These are phyloP conservation scores for Lipomyces sp. DNA, from an alignment of 805 yeast species.

Conservation along the genomic window DNA sequence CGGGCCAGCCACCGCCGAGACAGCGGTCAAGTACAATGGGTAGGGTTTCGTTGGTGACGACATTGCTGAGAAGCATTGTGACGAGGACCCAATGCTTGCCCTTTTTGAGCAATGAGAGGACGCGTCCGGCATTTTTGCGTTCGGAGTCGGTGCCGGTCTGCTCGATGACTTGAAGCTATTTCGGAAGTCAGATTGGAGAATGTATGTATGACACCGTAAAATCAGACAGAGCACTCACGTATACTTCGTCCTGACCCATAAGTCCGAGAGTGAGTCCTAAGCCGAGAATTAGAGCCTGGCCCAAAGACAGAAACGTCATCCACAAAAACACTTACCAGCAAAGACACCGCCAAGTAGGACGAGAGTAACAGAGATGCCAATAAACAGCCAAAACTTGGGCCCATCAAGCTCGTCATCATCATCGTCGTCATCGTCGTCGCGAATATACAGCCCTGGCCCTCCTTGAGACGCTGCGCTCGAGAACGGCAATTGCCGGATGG, in stretches of 20 bases:
- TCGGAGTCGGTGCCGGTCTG: conserved; percentile 72
- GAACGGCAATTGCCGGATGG: neutral
- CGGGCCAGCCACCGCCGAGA: conserved; percentile 97
- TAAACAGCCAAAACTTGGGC: conserved; percentile 34
- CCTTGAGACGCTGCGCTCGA: neutral
- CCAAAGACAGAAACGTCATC: neutral
- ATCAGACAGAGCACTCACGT: conserved; percentile 35
- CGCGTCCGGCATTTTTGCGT: conserved; percentile 64
- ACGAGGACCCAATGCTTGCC: conserved; percentile 98
- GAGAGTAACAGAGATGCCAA: conserved; percentile 50
- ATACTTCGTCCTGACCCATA: conserved; percentile 98
- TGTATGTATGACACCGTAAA: neutral
- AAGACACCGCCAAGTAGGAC: conserved; percentile 84
- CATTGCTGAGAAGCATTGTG: conserved; percentile 53
- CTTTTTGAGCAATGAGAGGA: conserved; percentile 63
- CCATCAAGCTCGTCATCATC: conserved; percentile 30
- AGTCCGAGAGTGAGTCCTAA: conserved; percentile 72
- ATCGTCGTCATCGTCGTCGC: conserved; percentile 19
- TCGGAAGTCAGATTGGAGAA: neutral
- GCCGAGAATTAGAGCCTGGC: neutral
- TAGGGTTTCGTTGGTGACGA: conserved; percentile 47
- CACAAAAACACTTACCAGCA: conserved; percentile 52
- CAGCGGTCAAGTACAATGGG: conserved; percentile 92
- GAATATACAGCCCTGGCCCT: neutral
- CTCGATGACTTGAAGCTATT: conserved; percentile 70